phyloP scores from a whole-genome alignment of 371 early-diverging fungal species.

The Mortierella sp. region DNA sequence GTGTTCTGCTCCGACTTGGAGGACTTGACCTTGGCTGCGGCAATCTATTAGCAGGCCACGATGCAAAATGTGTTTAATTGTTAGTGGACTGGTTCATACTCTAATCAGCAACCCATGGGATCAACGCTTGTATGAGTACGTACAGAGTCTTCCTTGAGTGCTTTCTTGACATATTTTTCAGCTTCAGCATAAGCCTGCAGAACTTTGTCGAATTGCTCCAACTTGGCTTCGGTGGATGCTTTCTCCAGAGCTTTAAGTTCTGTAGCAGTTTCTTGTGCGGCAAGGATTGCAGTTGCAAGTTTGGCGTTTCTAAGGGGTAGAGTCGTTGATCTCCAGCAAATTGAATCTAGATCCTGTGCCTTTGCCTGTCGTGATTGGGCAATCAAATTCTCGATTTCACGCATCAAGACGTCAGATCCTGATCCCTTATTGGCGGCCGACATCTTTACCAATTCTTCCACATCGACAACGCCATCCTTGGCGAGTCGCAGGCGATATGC shows the following conservation, averaged over 20 bases:
- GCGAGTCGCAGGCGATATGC: constrained; percentile 76
- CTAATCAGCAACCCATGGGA: background rate
- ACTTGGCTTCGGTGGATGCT: constrained; percentile 39
- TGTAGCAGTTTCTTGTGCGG: constrained; percentile 57
- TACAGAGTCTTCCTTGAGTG: constrained; percentile 74
- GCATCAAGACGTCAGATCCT: constrained; percentile 60
- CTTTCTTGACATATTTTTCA: constrained; percentile 69
- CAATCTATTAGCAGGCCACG: constrained; percentile 58
- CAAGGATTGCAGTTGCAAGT: constrained; percentile 58
- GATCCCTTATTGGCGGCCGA: constrained; percentile 59
- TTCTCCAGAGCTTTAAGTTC: constrained; percentile 17
- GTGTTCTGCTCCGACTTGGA: constrained; percentile 77
- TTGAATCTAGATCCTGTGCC: constrained; percentile 58
- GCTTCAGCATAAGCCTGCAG: constrained; percentile 72
- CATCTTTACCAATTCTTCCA: constrained; percentile 65
- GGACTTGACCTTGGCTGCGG: constrained; percentile 77
- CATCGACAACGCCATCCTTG: constrained; percentile 59
- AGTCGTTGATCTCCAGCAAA: constrained; percentile 62
- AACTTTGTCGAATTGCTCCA: constrained; percentile 64
- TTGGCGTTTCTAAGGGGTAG: constrained; percentile 60
- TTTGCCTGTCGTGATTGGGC: constrained; percentile 57
- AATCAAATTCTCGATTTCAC: constrained; percentile 59
- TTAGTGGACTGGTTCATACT: background rate
- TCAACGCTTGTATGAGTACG: constrained; percentile 15
- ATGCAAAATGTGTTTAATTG: background rate